Percentiles rank a stretch among this genome's conserved stretches.
Evolutionary conservation across 306 rosid species (phyloP).

Genomic region (Glycine latifolia): DNA sequence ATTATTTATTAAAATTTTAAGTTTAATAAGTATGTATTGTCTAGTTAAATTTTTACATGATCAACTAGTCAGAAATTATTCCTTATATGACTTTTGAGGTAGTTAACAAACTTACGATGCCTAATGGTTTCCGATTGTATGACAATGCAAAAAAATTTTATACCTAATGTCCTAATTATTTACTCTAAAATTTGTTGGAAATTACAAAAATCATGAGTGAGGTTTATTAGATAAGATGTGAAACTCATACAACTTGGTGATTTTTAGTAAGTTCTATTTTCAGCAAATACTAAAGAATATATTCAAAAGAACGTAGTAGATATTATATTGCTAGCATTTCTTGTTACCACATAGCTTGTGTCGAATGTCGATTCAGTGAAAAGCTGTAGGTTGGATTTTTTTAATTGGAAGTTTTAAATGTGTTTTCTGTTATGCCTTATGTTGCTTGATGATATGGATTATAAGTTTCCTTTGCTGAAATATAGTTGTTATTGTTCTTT

Average conservation of each 20-base stretch:
- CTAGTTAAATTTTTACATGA: too few relatives aligned
- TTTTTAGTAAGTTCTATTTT: not conserved
- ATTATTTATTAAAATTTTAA: too few relatives aligned
- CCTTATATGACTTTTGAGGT: not conserved
- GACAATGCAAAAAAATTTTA: too few relatives aligned
- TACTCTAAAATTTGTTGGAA: not conserved
- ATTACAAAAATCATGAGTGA: not conserved
- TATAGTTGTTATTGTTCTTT: slow-evolving; percentile 24
- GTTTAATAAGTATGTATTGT: too few relatives aligned
- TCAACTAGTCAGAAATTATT: not conserved
- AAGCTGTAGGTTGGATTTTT: not conserved
- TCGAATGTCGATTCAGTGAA: not conserved
- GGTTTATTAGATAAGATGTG: not conserved
- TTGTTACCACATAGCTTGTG: not conserved
- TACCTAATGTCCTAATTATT: too few relatives aligned
- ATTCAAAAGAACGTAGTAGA: not conserved
- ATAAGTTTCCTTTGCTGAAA: not conserved
- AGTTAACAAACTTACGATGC: not conserved
- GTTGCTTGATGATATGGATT: not conserved
- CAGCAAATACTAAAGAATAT: not conserved
- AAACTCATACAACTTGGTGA: not conserved
- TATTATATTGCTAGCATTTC: not conserved
- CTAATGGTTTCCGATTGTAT: too few relatives aligned
- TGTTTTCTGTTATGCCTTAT: not conserved
- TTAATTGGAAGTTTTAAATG: not conserved